Evolutionary conservation across 1,284 basidiomycete species (phyloP).

Genomic region (Puccinia hordei): DNA sequence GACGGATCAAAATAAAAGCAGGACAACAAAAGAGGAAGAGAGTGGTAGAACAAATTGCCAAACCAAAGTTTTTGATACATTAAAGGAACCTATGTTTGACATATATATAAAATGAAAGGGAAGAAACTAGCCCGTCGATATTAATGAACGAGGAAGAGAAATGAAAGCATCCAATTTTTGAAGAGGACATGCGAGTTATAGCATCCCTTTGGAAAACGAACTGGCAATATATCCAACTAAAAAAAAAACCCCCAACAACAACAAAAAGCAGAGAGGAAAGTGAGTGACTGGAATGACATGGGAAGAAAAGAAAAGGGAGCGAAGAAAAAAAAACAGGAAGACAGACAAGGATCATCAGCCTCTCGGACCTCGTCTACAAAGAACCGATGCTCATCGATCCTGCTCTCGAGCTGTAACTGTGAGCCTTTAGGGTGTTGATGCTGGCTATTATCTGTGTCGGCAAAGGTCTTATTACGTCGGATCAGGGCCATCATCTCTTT

Average conservation of each 20-base stretch:
- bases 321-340: neutral
- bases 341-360: slow-evolving; percentile 45
- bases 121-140: too few species aligned
- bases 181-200: neutral
- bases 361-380: slow-evolving; percentile 33
- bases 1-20: too few species aligned
- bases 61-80: too few species aligned
- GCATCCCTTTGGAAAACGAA: slow-evolving; percentile 36
- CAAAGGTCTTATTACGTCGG: slow-evolving; percentile 16
- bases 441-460: neutral
- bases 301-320: neutral
- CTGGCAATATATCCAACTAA: slow-evolving; percentile 34
- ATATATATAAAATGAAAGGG: too few species aligned
- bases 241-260: neutral
- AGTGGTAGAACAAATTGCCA: too few species aligned
- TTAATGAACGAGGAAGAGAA: neutral
- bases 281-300: neutral
- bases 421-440: neutral
- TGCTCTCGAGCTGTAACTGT: neutral
- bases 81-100: too few species aligned
- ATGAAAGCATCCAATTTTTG: neutral
- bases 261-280: neutral
- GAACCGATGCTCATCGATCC: slow-evolving; percentile 23
- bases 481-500: slow-evolving; percentile 36
- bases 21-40: too few species aligned